phyloP scores from a whole-genome alignment of 352 stramenopile genomes.

The Phytophthora europaea region DNA sequence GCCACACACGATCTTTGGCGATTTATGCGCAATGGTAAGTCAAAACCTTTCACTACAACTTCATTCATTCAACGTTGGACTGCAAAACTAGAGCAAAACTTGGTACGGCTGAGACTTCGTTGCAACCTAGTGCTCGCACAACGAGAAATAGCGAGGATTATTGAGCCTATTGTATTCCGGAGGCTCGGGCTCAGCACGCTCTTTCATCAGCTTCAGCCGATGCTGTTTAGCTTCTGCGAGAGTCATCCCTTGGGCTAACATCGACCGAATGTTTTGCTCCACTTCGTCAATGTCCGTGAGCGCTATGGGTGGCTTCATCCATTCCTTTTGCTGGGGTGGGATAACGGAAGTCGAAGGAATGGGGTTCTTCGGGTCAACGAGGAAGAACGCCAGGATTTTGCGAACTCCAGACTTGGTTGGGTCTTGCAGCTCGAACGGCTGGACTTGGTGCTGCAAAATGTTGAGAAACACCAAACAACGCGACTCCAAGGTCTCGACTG shows the following conservation, averaged over 20 bases:
- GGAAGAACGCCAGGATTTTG: constrained; percentile 64
- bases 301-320: constrained; percentile 18
- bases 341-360: constrained; percentile 51
- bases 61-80: too few species aligned
- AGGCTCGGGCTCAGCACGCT: constrained; percentile 16
- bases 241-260: constrained; percentile 34
- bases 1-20: background rate
- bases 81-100: too few species aligned
- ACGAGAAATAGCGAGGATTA: constrained; percentile 27
- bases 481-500: constrained; percentile 28
- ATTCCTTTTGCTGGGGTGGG: constrained; percentile 50
- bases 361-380: constrained; percentile 43
- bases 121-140: constrained; percentile 29
- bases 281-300: constrained; percentile 14
- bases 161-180: background rate
- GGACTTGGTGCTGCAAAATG: constrained; percentile 52
- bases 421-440: constrained; percentile 56
- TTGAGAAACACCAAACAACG: constrained; percentile 58
- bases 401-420: constrained; percentile 38
- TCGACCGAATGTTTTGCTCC: constrained; percentile 25
- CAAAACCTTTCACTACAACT: background rate
- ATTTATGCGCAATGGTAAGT: background rate
- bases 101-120: background rate
- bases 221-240: constrained; percentile 30
- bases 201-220: constrained; percentile 42